phyloP scores from a whole-genome alignment of 441 rosid species.

The Brassica hybrid region DNA sequence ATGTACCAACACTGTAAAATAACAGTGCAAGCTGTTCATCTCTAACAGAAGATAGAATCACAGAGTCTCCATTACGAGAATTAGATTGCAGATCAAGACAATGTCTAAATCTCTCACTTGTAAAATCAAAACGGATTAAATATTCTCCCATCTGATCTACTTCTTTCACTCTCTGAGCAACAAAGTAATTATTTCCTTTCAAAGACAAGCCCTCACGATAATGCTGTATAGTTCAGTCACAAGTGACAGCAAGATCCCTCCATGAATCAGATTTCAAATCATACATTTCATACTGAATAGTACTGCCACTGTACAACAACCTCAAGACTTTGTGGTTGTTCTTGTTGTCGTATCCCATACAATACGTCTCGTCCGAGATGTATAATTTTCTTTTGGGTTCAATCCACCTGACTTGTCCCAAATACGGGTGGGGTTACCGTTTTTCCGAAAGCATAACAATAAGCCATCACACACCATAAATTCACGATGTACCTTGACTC shows the following conservation, averaged over 20 bases:
- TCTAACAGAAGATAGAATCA: slow-evolving; percentile 7
- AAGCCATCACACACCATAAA: neutral
- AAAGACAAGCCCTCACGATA: neutral
- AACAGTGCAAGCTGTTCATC: slow-evolving; percentile 3
- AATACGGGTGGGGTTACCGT: neutral
- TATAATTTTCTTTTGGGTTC: neutral
- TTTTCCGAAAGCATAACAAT: neutral
- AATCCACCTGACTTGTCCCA: neutral
- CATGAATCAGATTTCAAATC: neutral
- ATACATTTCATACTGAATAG: neutral
- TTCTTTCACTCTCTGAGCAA: neutral
- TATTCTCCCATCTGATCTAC: neutral
- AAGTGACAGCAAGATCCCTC: neutral
- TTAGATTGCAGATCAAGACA: neutral
- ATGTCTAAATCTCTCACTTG: slow-evolving; percentile 2
- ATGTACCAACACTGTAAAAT: neutral
- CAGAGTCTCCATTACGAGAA: neutral
- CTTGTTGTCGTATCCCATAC: neutral
- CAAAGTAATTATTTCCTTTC: neutral
- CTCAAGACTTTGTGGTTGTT: neutral
- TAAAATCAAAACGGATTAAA: slow-evolving; percentile 2
- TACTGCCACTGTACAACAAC: neutral
- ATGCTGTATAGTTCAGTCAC: neutral
- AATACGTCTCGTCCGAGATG: too few species aligned
- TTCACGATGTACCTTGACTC: neutral